Evolutionary conservation across 768 basidiomycete species (phyloP).

Genomic region (Krasilnikovozyma curviuscula): DNA sequence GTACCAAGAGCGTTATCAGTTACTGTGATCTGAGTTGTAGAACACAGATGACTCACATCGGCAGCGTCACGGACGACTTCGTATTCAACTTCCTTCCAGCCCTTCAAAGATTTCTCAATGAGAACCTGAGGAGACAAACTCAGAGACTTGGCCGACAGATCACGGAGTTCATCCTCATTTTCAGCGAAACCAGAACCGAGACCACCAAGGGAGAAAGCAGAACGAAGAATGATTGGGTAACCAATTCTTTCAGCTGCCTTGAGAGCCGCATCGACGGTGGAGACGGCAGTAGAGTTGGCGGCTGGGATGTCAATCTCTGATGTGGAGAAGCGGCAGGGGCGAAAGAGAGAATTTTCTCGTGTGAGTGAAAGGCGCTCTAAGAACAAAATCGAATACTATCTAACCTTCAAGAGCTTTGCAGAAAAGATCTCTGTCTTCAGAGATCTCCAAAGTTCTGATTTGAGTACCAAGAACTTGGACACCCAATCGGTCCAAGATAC

Average conservation of each 20-base stretch:
- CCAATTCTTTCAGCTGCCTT: constrained; percentile 77
- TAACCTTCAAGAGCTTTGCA: constrained; percentile 85
- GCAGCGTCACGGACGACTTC: constrained; percentile 96
- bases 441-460: constrained; percentile 80
- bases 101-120: constrained; percentile 95
- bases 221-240: constrained; percentile 89
- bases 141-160: constrained; percentile 77
- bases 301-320: constrained; percentile 95
- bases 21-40: not conserved
- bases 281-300: constrained; percentile 88
- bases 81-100: constrained; percentile 99
- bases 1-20: not conserved
- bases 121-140: constrained; percentile 84
- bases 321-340: not conserved
- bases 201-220: constrained; percentile 89
- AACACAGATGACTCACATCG: constrained; percentile 45
- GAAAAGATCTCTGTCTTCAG: constrained; percentile 92
- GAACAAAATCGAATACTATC: constrained; percentile 14
- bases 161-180: constrained; percentile 79
- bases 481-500: constrained; percentile 74
- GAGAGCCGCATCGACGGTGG: constrained; percentile 81
- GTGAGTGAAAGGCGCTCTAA: not conserved
- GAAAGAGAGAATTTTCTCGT: not conserved
- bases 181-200: constrained; percentile 96
- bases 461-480: constrained; percentile 89